These are phyloP conservation scores for Entomortierella parvispora DNA, from an alignment of 192 early-diverging fungal genomes.

Conservation along the genomic window DNA sequence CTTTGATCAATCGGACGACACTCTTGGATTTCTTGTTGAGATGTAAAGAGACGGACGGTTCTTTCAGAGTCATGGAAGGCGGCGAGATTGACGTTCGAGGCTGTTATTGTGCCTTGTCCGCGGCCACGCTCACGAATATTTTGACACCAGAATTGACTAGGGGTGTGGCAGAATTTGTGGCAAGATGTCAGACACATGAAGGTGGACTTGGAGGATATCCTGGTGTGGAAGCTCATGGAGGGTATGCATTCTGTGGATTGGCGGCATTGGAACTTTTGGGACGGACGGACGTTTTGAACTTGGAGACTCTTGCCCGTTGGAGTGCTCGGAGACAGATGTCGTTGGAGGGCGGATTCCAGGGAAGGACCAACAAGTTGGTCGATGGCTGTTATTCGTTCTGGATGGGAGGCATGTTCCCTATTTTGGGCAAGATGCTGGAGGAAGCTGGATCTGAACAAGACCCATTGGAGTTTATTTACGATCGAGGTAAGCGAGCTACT, in stretches of 20 bases:
- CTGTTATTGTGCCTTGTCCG: constrained; percentile 86
- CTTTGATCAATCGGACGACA: constrained; percentile 68
- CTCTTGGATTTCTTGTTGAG: constrained; percentile 81
- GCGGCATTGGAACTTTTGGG: constrained; percentile 87
- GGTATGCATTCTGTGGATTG: constrained; percentile 94
- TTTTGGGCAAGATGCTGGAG: constrained; percentile 65
- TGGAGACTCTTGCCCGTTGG: constrained; percentile 75
- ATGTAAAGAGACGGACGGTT: constrained; percentile 89
- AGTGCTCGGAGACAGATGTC: constrained; percentile 81
- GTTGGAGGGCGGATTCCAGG: constrained; percentile 96
- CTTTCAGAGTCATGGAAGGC: constrained; percentile 90
- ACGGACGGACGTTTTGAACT: constrained; percentile 69
- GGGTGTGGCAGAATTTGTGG: constrained; percentile 65
- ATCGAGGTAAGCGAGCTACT: constrained; percentile 57
- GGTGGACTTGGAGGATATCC: constrained; percentile 91
- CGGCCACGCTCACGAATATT: constrained; percentile 84
- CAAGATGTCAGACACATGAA: constrained; percentile 88
- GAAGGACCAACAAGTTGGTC: constrained; percentile 96
- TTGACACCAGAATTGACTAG: constrained; percentile 80
- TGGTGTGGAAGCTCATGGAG: constrained; percentile 92
- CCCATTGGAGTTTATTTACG: constrained; percentile 56
- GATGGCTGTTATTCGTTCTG: constrained; percentile 99
- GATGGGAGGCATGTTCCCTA: constrained; percentile 83
- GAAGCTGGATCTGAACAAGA: constrained; percentile 20
- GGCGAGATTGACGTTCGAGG: constrained; percentile 94